Evolutionary conservation across 306 rosid genomes (phyloP), one percentile per base, ranked within the genome.

Genomic region (Corylus heterophylla): DNA sequence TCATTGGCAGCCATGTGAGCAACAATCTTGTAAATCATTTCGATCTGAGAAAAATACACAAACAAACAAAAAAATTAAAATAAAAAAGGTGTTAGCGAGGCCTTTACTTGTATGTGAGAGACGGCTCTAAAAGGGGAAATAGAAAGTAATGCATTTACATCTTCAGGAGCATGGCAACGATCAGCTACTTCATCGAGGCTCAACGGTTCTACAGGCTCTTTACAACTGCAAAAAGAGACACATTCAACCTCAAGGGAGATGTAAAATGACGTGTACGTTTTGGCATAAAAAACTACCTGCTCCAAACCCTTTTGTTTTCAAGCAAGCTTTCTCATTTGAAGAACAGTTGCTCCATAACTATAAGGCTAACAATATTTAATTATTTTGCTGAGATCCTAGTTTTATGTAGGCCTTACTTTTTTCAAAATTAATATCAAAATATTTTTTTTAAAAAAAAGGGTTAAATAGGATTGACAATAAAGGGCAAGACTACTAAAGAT

Each of bases 1-100:
- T 93, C 97, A 35, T 93, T 93, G 81, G 95, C 93, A 3, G 98
- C 95, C 91, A 93, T 90, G 78, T 93, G 98, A 68, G 92, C 95
- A 8, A 93, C 76, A 74, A 93, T 87, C 91, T 93, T 93, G 91
- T 83, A 84, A 70, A 93, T 91, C 97, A 93, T 91, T 81, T 93
- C 98, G 17, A 93, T 91, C 98, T 93, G 93, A 74, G 71, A 17
- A 54, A 49, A 4, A 39, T 9, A 74, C 69, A 5, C 25, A 35
- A 4, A 27, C 9, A 29, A 42, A 42, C 7, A 42, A 42, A 29
- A 45, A 17, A 49, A 74, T 8, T 1, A 11, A 73, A 75, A 7
- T 31, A 37, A 4, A 25, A 69, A 62, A 17, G 16, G 44, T 12
- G 67, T 85, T 72, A 76, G 83, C 48, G 13, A 73, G 71, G 74